Base-by-base conservation (phyloP, 2,329 filamentous ascomycete genomes). In the Cordyceps tenuipes region DNA sequence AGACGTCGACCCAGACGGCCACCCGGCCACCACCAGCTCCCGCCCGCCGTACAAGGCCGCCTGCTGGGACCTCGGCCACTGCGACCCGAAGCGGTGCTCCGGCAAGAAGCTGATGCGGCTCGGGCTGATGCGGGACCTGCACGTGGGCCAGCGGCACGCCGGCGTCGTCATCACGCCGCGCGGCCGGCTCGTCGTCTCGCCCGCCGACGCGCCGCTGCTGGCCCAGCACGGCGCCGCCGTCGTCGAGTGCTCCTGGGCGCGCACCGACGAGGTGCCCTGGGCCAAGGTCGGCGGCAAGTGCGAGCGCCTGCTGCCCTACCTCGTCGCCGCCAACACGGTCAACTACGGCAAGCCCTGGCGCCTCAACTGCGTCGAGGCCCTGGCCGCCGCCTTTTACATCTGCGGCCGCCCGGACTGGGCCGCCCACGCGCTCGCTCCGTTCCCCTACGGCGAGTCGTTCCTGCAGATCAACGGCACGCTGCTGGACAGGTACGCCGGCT, bases 341-440 rank as follows among this genome's bases (percentile, higher is more conserved):
- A 99, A 99, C 76, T 99, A 99, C 75, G 94, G 94, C 62, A 90
- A 90, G 69, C 94, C 94, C 5, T 97, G 92, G 90, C 82, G 92
- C 59, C 73, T 99, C 63, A 99, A 99, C 73, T 99, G 94, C 68
- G 94, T 91, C 34, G 94, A 99, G 77, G 94, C 94, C 4, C 79
- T 99, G 51, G 94, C 91, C 0, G 93, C 94, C 3, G 90, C 90
- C 23, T 99, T 96, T 70, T 90, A 83, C 68, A 99, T 99, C 64
- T 97, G 93, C 67, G 91, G 94, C 5, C 90, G 94, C 68, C 72
- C 82, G 7, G 93, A 97, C 55, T 99, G 94, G 94, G 93, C 94
- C 0, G 85, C 88, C 69, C 83, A 90, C 63, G 85, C 96, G 1
- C 75, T 99, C 31, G 83, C 84, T 64, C 88, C 90, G 2, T 99